phyloP scores from a whole-genome alignment of 2,329 filamentous ascomycete genomes.

The Aureobasidium subglaciale region DNA sequence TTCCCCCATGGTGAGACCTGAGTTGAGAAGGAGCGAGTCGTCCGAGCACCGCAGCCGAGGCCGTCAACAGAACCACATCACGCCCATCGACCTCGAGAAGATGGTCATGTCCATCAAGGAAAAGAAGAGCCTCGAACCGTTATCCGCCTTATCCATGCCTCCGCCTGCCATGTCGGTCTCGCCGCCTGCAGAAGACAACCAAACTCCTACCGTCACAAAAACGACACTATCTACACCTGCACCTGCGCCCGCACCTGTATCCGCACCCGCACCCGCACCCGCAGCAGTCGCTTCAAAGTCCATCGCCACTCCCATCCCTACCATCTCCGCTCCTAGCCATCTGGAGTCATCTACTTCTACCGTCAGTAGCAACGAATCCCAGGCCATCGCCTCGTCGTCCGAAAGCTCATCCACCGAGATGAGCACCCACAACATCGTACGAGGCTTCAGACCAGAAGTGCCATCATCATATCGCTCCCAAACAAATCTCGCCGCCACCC shows the following conservation, averaged over 20 bases:
- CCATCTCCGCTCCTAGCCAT: slow-evolving; percentile 31
- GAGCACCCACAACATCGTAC: slow-evolving; percentile 64
- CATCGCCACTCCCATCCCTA: slow-evolving; percentile 21
- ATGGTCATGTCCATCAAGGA: slow-evolving; percentile 90
- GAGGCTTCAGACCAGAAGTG: slow-evolving; percentile 76
- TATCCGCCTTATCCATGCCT: slow-evolving; percentile 37
- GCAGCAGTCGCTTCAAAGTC: background rate
- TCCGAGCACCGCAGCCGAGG: slow-evolving; percentile 62
- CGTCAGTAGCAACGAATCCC: slow-evolving; percentile 35
- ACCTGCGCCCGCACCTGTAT: slow-evolving; percentile 19
- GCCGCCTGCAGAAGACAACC: background rate
- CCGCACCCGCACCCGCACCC: slow-evolving; percentile 5
- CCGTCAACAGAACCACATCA: slow-evolving; percentile 72
- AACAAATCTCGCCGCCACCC: slow-evolving; percentile 45
- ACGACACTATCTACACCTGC: slow-evolving; percentile 18
- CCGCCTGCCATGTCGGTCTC: slow-evolving; percentile 5
- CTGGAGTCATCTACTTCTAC: slow-evolving; percentile 55
- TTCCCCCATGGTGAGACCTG: slow-evolving; percentile 48
- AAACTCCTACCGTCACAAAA: slow-evolving; percentile 15
- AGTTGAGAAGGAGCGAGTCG: slow-evolving; percentile 65
- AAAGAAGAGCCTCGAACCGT: slow-evolving; percentile 60
- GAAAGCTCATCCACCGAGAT: slow-evolving; percentile 59
- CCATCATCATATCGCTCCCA: slow-evolving; percentile 60
- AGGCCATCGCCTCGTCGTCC: slow-evolving; percentile 34
- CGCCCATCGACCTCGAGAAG: slow-evolving; percentile 85